Percentiles rank a stretch among this genome's conserved stretches.
These are phyloP conservation scores for Sanghuangporus weigelae DNA, from an alignment of 1,284 basidiomycete genomes.

Conservation along the genomic window DNA sequence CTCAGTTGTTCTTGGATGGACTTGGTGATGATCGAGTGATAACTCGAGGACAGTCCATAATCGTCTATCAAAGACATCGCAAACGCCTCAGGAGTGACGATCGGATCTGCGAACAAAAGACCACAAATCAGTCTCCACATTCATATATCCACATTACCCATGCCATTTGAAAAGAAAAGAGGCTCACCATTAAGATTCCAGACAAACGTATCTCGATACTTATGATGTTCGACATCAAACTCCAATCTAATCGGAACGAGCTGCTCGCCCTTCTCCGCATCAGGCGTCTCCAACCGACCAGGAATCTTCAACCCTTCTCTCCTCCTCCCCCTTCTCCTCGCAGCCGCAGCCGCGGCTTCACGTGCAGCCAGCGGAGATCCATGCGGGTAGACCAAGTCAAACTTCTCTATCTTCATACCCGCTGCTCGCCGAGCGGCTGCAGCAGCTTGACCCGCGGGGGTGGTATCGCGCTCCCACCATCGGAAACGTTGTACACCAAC, in stretches of 20 bases:
- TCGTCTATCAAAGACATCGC: slow-evolving; percentile 91
- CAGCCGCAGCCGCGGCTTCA: slow-evolving; percentile 35
- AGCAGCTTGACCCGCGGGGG: slow-evolving; percentile 26
- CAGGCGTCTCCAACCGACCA: slow-evolving; percentile 49
- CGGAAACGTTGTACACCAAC: slow-evolving; percentile 24
- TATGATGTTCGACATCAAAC: slow-evolving; percentile 88
- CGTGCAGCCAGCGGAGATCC: slow-evolving; percentile 28
- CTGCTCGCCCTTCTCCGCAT: slow-evolving; percentile 64
- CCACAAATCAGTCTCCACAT: background rate
- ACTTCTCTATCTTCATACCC: slow-evolving; percentile 37
- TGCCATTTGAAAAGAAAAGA: background rate
- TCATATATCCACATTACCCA: background rate
- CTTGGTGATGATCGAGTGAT: slow-evolving; percentile 73
- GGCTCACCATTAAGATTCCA: slow-evolving; percentile 89
- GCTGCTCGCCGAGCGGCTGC: slow-evolving; percentile 23
- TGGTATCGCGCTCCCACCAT: slow-evolving; percentile 49
- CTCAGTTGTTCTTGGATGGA: slow-evolving; percentile 84
- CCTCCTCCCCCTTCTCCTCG: slow-evolving; percentile 47
- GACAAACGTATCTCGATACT: slow-evolving; percentile 93
- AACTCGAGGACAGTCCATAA: slow-evolving; percentile 71
- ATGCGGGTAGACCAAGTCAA: slow-evolving; percentile 67
- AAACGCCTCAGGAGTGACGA: slow-evolving; percentile 86
- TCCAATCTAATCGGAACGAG: slow-evolving; percentile 94
- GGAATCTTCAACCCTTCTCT: slow-evolving; percentile 73
- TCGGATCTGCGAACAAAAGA: slow-evolving; percentile 53